phyloP scores from a whole-genome alignment of 164 flowering plant genomes.

The Nymphaea colorata region DNA sequence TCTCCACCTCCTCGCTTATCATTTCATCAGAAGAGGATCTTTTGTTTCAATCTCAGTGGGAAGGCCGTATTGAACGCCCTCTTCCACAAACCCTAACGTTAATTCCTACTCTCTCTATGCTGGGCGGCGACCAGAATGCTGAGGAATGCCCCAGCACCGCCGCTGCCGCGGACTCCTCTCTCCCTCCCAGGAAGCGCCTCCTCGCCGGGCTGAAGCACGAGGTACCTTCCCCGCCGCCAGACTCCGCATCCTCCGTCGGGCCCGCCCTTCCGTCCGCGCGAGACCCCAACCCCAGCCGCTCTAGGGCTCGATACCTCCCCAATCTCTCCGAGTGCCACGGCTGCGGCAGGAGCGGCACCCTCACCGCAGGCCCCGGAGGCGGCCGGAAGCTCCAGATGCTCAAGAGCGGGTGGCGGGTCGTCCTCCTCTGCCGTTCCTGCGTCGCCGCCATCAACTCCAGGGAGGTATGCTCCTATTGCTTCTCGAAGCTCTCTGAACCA shows the following conservation, averaged over 20 bases:
- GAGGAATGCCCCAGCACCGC: neutral
- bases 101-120: neutral
- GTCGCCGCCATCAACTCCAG: constrained; percentile 24
- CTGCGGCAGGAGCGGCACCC: constrained; percentile 29
- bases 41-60: too few species aligned
- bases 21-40: too few species aligned
- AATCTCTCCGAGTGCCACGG: constrained; percentile 45
- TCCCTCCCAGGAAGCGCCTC: constrained; percentile 12
- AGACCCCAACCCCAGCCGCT: constrained; percentile 21
- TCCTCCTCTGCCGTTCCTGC: constrained; percentile 53
- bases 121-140: neutral
- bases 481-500: constrained; percentile 7
- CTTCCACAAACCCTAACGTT: too few species aligned
- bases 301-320: constrained; percentile 14
- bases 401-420: constrained; percentile 61
- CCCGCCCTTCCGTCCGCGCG: neutral
- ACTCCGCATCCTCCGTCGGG: neutral
- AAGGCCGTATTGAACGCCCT: too few species aligned
- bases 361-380: constrained; percentile 14
- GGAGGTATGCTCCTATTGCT: constrained; percentile 53
- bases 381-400: constrained; percentile 30
- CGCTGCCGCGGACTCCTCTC: neutral
- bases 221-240: neutral
- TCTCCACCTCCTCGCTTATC: too few species aligned
- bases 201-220: constrained; percentile 5